Evolutionary conservation across 306 rosid genomes (phyloP).

Genomic region (Castanopsis chinensis): DNA sequence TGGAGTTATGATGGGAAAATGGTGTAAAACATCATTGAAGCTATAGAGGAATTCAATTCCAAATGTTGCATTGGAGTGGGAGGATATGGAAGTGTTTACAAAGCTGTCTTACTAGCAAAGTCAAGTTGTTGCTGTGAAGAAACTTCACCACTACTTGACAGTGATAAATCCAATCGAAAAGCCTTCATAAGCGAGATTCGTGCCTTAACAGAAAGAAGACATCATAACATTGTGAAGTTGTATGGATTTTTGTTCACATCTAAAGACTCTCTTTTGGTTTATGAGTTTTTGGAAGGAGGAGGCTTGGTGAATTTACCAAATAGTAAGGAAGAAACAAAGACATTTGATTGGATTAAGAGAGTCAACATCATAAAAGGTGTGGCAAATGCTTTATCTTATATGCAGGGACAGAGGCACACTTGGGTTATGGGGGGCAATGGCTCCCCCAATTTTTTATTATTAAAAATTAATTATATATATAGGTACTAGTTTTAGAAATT

Average conservation of each 20-base stretch:
- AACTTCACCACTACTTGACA: background rate
- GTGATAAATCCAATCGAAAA: background rate
- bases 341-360: constrained; percentile 14
- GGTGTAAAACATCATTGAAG: constrained; percentile 11
- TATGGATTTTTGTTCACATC: constrained; percentile 17
- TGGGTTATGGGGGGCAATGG: too few relatives aligned
- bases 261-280: constrained; percentile 16
- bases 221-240: constrained; percentile 23
- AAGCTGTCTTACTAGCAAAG: background rate
- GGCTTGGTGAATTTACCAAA: background rate
- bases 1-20: constrained; percentile 9
- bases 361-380: background rate
- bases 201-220: constrained; percentile 15
- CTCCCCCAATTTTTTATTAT: too few relatives aligned
- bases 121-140: constrained; percentile 1
- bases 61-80: background rate
- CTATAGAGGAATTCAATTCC: constrained; percentile 1
- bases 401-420: background rate
- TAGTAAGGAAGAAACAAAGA: background rate
- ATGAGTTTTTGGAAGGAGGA: constrained; percentile 14
- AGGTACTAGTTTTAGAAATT: too few relatives aligned
- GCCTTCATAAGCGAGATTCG: constrained; percentile 21
- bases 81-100: constrained; percentile 8
- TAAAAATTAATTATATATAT: too few relatives aligned
- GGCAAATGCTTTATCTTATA: constrained; percentile 6